phyloP scores from a whole-genome alignment of 805 yeast genomes.

The Ogataea henricii region DNA sequence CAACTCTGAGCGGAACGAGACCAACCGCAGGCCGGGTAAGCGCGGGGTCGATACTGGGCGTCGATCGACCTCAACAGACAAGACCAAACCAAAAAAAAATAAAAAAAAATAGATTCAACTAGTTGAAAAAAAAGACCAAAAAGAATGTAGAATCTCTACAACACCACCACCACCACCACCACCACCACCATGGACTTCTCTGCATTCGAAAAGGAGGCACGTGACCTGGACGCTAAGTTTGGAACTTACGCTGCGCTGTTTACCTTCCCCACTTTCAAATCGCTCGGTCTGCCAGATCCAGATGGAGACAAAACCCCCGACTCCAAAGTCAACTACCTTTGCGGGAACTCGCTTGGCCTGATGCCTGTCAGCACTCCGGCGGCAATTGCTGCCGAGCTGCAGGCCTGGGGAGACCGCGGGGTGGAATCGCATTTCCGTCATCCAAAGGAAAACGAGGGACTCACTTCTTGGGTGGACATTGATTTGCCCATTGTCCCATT shows the following conservation, averaged over 20 bases:
- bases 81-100: background rate
- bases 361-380: slow-evolving; percentile 69
- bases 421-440: slow-evolving; percentile 86
- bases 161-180: background rate
- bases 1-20: background rate
- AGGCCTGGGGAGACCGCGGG: slow-evolving; percentile 80
- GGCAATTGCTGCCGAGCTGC: slow-evolving; percentile 65
- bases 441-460: slow-evolving; percentile 45
- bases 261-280: slow-evolving; percentile 63
- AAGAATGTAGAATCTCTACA: background rate
- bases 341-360: slow-evolving; percentile 93
- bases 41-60: background rate
- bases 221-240: slow-evolving; percentile 41
- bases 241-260: slow-evolving; percentile 49
- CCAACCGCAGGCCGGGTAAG: background rate
- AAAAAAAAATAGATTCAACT: background rate
- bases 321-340: slow-evolving; percentile 57
- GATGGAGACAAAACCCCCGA: slow-evolving; percentile 15
- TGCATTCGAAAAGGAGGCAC: slow-evolving; percentile 24
- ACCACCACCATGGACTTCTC: background rate
- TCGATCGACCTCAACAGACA: background rate
- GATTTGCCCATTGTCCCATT: slow-evolving; percentile 75
- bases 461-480: slow-evolving; percentile 79
- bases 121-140: too few relatives aligned
- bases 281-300: slow-evolving; percentile 50